Evolutionary conservation across 2,329 filamentous ascomycete species (phyloP).

Genomic region (Onygenales sp.): DNA sequence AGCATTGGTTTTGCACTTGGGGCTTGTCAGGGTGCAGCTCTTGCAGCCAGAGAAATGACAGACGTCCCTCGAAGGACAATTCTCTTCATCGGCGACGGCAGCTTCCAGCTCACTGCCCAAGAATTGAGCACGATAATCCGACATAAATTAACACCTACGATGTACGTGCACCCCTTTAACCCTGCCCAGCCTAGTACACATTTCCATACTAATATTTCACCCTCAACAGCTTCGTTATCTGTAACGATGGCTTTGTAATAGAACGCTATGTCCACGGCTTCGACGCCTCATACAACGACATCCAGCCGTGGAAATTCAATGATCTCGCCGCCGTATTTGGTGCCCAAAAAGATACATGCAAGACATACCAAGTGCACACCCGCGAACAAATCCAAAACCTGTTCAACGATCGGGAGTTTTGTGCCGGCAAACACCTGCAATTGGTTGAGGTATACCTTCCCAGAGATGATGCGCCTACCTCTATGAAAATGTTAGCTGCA

Average conservation of each 20-base stretch:
- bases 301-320: slow-evolving; percentile 63
- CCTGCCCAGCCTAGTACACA: neutral
- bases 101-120: slow-evolving; percentile 74
- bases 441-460: slow-evolving; percentile 73
- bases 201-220: neutral
- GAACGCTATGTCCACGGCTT: slow-evolving; percentile 82
- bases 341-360: slow-evolving; percentile 43
- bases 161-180: slow-evolving; percentile 42
- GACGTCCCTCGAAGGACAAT: slow-evolving; percentile 55
- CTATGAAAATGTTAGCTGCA: slow-evolving; percentile 57
- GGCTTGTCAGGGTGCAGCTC: slow-evolving; percentile 57
- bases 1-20: slow-evolving; percentile 58
- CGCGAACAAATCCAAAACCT: slow-evolving; percentile 56
- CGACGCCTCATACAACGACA: slow-evolving; percentile 72
- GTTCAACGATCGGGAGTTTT: slow-evolving; percentile 53
- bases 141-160: slow-evolving; percentile 63
- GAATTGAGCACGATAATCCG: slow-evolving; percentile 77
- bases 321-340: slow-evolving; percentile 59
- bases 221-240: slow-evolving; percentile 64
- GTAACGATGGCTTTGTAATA: slow-evolving; percentile 83
- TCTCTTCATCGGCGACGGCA: slow-evolving; percentile 82
- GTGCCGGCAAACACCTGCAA: slow-evolving; percentile 42
- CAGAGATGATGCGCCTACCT: slow-evolving; percentile 61
- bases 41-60: slow-evolving; percentile 59
- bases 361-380: slow-evolving; percentile 56